These are phyloP conservation scores for Colletotrichum plurivorum DNA, from an alignment of 2,329 filamentous ascomycete genomes.

Conservation along the genomic window DNA sequence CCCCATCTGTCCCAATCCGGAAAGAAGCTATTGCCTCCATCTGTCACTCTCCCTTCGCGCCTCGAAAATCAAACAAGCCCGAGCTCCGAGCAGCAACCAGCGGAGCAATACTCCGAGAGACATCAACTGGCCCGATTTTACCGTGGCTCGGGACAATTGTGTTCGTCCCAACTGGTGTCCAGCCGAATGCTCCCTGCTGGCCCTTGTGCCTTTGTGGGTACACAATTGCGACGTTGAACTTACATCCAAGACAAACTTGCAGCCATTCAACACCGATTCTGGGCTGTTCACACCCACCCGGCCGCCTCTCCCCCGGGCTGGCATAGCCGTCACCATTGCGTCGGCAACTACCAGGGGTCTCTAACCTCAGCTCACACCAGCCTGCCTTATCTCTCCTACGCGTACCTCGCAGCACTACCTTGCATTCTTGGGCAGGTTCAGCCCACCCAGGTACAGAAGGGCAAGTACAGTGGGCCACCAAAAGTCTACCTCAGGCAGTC, in stretches of 20 bases:
- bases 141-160: neutral
- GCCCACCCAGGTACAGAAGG: neutral
- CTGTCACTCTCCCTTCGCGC: conserved; percentile 10
- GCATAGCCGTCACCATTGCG: conserved; percentile 25
- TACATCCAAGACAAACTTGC: neutral
- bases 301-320: neutral
- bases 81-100: conserved; percentile 21
- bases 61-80: conserved; percentile 15
- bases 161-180: neutral
- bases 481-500: neutral
- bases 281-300: neutral
- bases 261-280: neutral
- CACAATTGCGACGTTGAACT: conserved; percentile 4
- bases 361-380: neutral
- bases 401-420: neutral
- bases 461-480: neutral
- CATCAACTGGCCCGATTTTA: neutral
- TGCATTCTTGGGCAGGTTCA: conserved; percentile 11
- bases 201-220: neutral
- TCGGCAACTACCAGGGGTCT: conserved; percentile 3
- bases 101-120: conserved; percentile 25
- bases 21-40: conserved; percentile 30
- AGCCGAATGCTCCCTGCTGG: conserved; percentile 3
- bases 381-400: neutral
- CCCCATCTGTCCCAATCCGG: conserved; percentile 24